Conservation (phyloP, 108 stramenopile species). For the Fistulifera solaris region DNA sequence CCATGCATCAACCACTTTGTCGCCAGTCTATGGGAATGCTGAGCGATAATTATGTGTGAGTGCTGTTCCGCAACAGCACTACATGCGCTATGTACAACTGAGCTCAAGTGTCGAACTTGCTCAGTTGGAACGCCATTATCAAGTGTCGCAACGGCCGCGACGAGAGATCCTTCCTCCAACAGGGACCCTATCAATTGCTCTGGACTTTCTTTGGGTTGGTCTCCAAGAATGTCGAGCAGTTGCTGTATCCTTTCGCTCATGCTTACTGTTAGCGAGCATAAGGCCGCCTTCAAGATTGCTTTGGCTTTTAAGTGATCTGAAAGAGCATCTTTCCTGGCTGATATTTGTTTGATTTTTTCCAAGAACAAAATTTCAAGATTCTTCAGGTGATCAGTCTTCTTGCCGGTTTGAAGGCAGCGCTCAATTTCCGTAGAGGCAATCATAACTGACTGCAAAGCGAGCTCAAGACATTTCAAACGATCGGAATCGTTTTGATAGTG, state of each 20-base stretch:
- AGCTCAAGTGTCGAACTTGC: conserved; percentile 51
- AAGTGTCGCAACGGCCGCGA: conserved; percentile 44
- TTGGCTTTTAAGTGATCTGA: conserved; percentile 54
- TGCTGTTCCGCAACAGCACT: conserved; percentile 50
- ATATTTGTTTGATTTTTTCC: conserved; percentile 24
- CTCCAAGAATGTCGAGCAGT: too few species aligned
- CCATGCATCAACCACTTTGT: conserved; percentile 64
- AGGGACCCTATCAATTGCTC: conserved; percentile 60
- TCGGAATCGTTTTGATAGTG: conserved; percentile 37
- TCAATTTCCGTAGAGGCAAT: conserved; percentile 64
- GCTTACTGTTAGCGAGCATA: background rate
- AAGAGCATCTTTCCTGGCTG: conserved; percentile 29
- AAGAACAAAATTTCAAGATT: too few species aligned
- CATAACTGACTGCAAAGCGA: conserved; percentile 52
- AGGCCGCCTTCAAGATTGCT: conserved; percentile 24
- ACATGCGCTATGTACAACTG: conserved; percentile 50
- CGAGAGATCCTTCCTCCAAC: conserved; percentile 48
- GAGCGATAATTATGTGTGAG: conserved; percentile 62
- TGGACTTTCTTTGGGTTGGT: conserved; percentile 22
- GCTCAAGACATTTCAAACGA: conserved; percentile 56
- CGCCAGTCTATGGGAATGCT: conserved; percentile 32
- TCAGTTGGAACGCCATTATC: conserved; percentile 36
- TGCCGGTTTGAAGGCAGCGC: background rate
- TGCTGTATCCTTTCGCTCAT: conserved; percentile 8
- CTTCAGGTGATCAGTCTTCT: too few species aligned